These are phyloP conservation scores for Bonia amplexicaulis DNA, from an alignment of 176 grass and related monocot genomes.

Conservation along the genomic window DNA sequence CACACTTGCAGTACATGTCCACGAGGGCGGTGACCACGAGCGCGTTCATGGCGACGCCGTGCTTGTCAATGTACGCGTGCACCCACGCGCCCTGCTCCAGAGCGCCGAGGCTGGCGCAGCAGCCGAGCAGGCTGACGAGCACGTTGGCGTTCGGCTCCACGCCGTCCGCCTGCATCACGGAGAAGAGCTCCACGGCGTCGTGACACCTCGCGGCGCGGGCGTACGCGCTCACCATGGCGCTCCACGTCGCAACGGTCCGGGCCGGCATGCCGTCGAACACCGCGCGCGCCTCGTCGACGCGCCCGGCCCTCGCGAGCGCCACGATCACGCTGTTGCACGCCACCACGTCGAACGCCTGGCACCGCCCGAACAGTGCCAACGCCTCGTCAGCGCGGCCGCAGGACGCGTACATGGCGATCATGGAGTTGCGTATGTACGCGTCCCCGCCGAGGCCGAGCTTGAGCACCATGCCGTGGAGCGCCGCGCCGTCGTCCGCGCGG, in stretches of 20 bases:
- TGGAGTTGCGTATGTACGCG: slow-evolving; percentile 54
- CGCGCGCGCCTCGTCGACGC: slow-evolving; percentile 33
- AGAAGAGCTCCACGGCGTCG: slow-evolving; percentile 56
- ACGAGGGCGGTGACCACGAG: slow-evolving; percentile 56
- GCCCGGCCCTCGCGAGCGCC: slow-evolving; percentile 42
- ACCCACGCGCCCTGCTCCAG: slow-evolving; percentile 65
- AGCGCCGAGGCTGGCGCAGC: slow-evolving; percentile 50
- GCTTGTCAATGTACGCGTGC: slow-evolving; percentile 51
- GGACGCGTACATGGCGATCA: slow-evolving; percentile 68
- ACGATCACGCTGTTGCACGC: slow-evolving; percentile 65
- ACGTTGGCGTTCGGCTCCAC: slow-evolving; percentile 66
- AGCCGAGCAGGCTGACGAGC: slow-evolving; percentile 57
- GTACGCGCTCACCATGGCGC: slow-evolving; percentile 62
- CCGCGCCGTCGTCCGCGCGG: slow-evolving; percentile 11
- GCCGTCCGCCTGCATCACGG: slow-evolving; percentile 43
- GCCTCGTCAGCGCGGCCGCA: slow-evolving; percentile 37
- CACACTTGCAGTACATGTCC: slow-evolving; percentile 77
- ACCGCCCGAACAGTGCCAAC: slow-evolving; percentile 23
- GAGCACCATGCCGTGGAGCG: slow-evolving; percentile 68
- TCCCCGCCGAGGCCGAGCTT: slow-evolving; percentile 61
- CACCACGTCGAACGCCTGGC: slow-evolving; percentile 41
- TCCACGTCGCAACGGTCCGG: slow-evolving; percentile 58
- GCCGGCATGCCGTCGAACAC: slow-evolving; percentile 65
- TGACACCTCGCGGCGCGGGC: slow-evolving; percentile 30
- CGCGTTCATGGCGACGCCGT: slow-evolving; percentile 34